Evolutionary conservation across 208 protist species (phyloP), one percentile per base, ranked within the genome.

Genomic region (Leishmania tropica): DNA sequence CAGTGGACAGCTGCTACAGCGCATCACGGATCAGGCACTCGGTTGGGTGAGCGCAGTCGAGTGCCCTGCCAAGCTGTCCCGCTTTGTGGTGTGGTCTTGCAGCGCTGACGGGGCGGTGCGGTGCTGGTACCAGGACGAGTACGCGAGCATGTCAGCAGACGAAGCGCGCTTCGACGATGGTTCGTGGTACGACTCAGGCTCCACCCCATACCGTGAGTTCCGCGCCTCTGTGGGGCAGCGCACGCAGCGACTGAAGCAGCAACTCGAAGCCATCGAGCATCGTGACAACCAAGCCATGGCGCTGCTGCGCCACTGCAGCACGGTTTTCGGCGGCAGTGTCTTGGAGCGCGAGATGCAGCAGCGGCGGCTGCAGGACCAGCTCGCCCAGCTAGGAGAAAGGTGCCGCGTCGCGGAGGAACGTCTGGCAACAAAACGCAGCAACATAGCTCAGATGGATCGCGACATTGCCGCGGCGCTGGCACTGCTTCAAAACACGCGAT

Each of bases 61-160:
- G 67, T 90, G 85, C 79, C 83, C 92, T 7, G 77, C 92, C 3
- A 81, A 94, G 82, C 86, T 97, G 15, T 87, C 89, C 10, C 91
- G 94, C 37, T 96, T 94, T 56, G 92, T 95, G 19, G 84, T 97
- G 58, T 97, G 94, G 93, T 96, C 93, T n/a, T 88, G 90, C 42
- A 92, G 85, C 73, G 68, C 90, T 0, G 87, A 95, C 60, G 90
- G 89, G 21, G 45, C 88, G 4, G 87, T 97, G 73, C 92, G 90
- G 40, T 97, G 94, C 81, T 97, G 94, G 93, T 94, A 96, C 75
- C 94, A 97, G 31, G 94, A 97, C 83, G 94, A 97, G 83, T 94
- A 92, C 81, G 80, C 82, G 17, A 62, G 53, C 45, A 83, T 95
- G 76, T 89, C 85, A 17, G 84, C 86, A 31, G 94, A 97, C 76